Evolutionary conservation across 1,139 yeast genomes (phyloP), one percentile per base, ranked within the genome.

Genomic region (Nakaseomyces uthaithaninus): DNA sequence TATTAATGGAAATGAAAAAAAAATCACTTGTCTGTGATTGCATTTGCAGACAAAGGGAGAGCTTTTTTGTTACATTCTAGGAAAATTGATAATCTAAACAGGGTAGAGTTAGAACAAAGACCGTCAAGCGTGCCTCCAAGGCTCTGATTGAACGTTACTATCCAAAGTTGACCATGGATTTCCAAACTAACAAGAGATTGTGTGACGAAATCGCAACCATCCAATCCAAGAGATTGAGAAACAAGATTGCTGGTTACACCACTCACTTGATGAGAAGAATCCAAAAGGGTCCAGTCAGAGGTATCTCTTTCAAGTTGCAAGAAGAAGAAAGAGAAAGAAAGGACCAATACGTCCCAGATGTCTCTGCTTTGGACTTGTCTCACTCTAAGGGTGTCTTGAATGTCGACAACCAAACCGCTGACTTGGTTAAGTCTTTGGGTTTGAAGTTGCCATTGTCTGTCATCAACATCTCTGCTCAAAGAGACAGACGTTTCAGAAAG

Each of bases 311-410:
- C 95, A 93, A 93, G 77, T 86, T 91, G 69, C 99, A 91, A 80
- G 99, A 91, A 78, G 99, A 91, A 77, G 99, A 93, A 81, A 91
- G 98, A 82, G 99, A 93, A 78, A 85, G 98, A 80, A 91, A 93
- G 78, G 99, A 93, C 75, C 98, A 93, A 79, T 93, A 89, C 75
- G 98, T 93, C 66, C 99, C 99, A 75, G 97, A 89, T 72, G 94
- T 89, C 67, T 93, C 98, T 69, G 99, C 98, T 71, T 85, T 93
- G 72, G 97, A 89, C 77, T 83, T 89, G 69, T 80, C 94, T 62
- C 89, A 86, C 84, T 79, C 87, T 71, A 86, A 86, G 74, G 89
- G 89, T 70, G 93, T 84, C 68, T 85, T 93, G 71, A 93, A 86
- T 74, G 94, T 93, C 69, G 99, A 93, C 73, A 77, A 85, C 68